phyloP scores from a whole-genome alignment of 139 green algal genomes.

The Volvox reticuliferus region DNA sequence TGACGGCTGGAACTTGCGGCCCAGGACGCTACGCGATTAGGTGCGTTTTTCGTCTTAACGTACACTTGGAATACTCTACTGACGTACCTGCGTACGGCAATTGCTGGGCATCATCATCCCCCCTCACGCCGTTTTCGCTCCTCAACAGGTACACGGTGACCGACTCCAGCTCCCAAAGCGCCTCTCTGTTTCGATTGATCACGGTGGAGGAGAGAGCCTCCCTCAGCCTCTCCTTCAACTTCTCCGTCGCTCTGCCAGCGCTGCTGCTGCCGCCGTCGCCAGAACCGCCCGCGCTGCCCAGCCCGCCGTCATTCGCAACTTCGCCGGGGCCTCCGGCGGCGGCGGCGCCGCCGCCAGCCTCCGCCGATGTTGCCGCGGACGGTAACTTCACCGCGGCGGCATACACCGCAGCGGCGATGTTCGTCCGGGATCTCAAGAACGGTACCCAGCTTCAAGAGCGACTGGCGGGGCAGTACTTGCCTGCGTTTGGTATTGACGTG shows the following conservation, averaged over 20 bases:
- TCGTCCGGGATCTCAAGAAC: background rate
- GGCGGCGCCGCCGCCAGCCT: background rate
- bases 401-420: background rate
- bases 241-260: background rate
- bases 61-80: no score
- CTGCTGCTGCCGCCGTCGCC: background rate
- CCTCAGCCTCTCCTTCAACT: background rate
- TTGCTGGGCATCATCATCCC: no score
- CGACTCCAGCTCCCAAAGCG: background rate
- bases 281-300: background rate
- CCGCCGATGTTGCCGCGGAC: background rate
- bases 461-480: background rate
- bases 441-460: background rate
- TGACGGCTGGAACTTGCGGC: constrained; percentile 1
- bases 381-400: background rate
- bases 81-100: no score
- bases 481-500: background rate
- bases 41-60: no score
- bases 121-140: no score
- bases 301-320: background rate
- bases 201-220: constrained; percentile 21
- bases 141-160: constrained; percentile 3
- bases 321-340: no score
- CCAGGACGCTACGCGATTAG: constrained; percentile 24
- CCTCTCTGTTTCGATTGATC: background rate